Base-by-base conservation (phyloP, 2,329 filamentous ascomycete species). In the Pseudogymnoascus sp. region DNA sequence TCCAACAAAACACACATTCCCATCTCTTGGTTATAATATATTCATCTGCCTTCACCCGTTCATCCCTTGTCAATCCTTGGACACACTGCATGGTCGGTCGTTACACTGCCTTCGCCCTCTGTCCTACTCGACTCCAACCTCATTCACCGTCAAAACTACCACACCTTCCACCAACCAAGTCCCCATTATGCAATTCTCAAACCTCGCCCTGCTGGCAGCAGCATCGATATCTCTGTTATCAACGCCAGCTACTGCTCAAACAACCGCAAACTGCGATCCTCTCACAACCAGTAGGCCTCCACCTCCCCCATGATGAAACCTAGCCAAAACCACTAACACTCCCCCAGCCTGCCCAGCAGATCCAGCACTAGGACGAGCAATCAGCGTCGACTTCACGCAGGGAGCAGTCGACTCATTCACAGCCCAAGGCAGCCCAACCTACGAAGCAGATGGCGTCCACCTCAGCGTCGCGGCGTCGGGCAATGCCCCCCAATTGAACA, bases 401-500 rank as follows among this genome's bases (percentile, higher is more conserved):
- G 90, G 90, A 66, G 76, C 80, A 31, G 93, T 95, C 59, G 86
- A 90, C 75, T 89, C 90, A 53, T 98, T 97, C 76, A 86, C 83
- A 2, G 76, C 87, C 4, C 82, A 85, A 66, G 85, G 83, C 33
- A 89, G 90, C 61, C 82, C 80, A 16, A 86, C 90, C 2, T 98
- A 96, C 78, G 84, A 82, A 73, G 80, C 81, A 63, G 84, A 93
- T 73, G 95, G 95, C 64, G 93, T 84, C 26, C 84, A 84, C 14
- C 96, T 99, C 74, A 92, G 90, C 26, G 88, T 99, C 61, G 77
- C 85, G 61, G 79, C 87, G 72, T 82, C 87, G 60, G 93, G 93
- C 63, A 91, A 99, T 73, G 85, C 91, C 2, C 95, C 95, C 0
- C 89, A 93, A 74, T 84, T 99, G 65, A 83, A 84, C 67, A 96